Evolutionary conservation across 192 early-diverging fungal species (phyloP).

Genomic region (Rhizophagus sp.): DNA sequence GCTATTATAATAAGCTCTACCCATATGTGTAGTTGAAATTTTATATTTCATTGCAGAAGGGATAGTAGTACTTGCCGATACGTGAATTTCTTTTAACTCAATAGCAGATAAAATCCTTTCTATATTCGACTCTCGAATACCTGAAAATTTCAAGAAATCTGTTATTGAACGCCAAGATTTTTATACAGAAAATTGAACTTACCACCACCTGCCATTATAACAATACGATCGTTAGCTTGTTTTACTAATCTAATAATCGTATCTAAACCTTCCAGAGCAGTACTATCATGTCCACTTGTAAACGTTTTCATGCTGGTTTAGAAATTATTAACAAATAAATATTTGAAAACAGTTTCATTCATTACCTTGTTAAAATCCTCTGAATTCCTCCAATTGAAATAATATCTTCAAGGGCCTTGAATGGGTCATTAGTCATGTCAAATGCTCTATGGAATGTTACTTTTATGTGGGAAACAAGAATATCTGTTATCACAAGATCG

Average conservation of each 20-base stretch:
- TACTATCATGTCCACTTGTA: conserved; percentile 53
- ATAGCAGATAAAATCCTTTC: conserved; percentile 39
- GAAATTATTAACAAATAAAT: neutral
- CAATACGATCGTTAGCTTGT: conserved; percentile 45
- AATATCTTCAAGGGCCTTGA: conserved; percentile 57
- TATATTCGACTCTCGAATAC: conserved; percentile 56
- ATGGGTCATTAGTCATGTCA: conserved; percentile 61
- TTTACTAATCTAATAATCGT: conserved; percentile 46
- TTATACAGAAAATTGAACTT: conserved; percentile 12
- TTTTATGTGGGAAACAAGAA: neutral
- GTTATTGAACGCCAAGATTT: neutral
- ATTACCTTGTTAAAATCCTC: conserved; percentile 59
- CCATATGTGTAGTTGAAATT: conserved; percentile 42
- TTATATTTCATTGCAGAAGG: conserved; percentile 41
- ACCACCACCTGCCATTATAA: conserved; percentile 65
- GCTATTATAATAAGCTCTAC: conserved; percentile 36
- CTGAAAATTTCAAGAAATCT: conserved; percentile 6
- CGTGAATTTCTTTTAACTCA: conserved; percentile 55
- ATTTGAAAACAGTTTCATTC: neutral
- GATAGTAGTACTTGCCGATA: conserved; percentile 45
- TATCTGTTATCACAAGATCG: neutral
- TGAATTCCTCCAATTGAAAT: conserved; percentile 59
- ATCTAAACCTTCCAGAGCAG: conserved; percentile 58
- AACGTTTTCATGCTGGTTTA: neutral
- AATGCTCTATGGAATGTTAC: conserved; percentile 76